Base-by-base conservation (phyloP, 306 rosid species). In the Hippophae tibetana region DNA sequence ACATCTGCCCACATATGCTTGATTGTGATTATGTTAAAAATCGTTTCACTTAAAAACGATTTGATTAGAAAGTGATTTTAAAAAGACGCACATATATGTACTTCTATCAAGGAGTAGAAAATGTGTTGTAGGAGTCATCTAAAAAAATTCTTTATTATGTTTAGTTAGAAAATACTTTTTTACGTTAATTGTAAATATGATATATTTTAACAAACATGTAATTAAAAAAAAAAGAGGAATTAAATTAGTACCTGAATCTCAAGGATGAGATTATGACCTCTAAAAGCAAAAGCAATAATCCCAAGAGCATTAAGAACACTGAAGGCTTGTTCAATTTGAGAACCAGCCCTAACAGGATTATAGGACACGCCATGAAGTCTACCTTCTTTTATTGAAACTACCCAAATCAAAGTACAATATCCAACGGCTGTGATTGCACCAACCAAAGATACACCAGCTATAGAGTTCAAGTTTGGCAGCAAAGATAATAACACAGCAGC, bases 241-340 rank as follows among this genome's bases (percentile, higher is more conserved):
- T 47, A 49, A 49, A 8, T 14, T 3, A 49, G 53, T 74, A 80
- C 86, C 83, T 81, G 86, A 42, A 81, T 78, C 58, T 81, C 86
- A 27, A 81, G 86, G 27, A 72, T 56, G 6, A 81, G 81, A 67
- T 81, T 81, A 63, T 81, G 83, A 49, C 86, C 86, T 63, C 86
- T 74, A 53, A 78, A 81, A 42, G 86, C 81, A 60, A 81, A 78
- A 67, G 81, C 83, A 13, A 81, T 54, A 58, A 81, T 69, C 7
- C 86, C 86, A 57, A 81, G 72, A 6, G 83, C 79, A 51, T 78
- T 78, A 40, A 78, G 57, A 9, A 72, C 81, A 8, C 55, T 57
- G 56, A 81, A 81, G 5, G 57, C 54, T 25, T 65, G 57, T 42
- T 55, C 71, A 40, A 64, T 9, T 13, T 56, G 12, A 2, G 67